Conservation (phyloP, 495 filamentous ascomycete genomes). For the Collariella sp. region DNA sequence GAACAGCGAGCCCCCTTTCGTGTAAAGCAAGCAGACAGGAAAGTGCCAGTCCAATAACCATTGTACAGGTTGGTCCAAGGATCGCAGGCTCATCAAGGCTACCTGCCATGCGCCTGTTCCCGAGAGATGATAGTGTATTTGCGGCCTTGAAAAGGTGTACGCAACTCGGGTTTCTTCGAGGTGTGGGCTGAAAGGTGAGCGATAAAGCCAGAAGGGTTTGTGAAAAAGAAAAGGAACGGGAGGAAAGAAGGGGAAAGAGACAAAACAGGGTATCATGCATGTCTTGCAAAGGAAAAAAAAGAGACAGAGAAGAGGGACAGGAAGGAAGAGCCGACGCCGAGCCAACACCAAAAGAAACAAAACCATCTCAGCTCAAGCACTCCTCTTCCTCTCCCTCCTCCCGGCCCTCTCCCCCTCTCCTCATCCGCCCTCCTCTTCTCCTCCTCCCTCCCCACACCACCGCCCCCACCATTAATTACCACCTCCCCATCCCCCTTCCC, state of each 20-base stretch:
- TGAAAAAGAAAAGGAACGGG: background rate
- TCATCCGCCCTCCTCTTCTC: background rate
- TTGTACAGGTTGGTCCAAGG: too few species aligned
- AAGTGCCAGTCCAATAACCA: too few species aligned
- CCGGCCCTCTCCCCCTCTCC: background rate
- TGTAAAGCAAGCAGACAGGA: too few species aligned
- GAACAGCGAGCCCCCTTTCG: too few species aligned
- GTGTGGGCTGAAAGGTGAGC: background rate
- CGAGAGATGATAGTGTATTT: too few species aligned
- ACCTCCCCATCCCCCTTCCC: background rate
- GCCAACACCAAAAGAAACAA: background rate
- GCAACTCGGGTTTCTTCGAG: too few species aligned
- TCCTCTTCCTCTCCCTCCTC: background rate
- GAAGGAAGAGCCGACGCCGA: background rate
- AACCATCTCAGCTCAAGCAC: background rate
- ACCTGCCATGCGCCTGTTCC: too few species aligned
- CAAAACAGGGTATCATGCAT: constrained; percentile 13
- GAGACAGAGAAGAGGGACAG: background rate
- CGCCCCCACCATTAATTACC: background rate
- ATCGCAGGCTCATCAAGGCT: too few species aligned
- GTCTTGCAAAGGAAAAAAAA: background rate
- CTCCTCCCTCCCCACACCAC: background rate
- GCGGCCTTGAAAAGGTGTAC: too few species aligned
- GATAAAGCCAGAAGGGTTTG: too few species aligned
- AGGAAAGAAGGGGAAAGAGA: background rate